Base-by-base conservation (phyloP, 305 asterid species). In the Fraxinus baroniana region DNA sequence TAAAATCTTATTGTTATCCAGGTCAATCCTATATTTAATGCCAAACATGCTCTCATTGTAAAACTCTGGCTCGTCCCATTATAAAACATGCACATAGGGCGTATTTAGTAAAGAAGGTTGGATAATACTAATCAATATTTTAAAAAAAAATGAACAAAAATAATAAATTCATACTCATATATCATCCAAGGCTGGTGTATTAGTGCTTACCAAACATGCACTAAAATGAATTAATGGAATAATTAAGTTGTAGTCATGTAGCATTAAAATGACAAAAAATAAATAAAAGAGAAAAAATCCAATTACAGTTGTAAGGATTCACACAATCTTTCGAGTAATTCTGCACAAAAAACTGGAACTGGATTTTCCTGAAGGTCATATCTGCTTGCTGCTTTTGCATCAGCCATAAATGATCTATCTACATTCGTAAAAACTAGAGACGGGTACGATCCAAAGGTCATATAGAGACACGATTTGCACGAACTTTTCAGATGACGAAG, bases 151-250 rank as follows among this genome's bases (percentile, higher is more conserved):
- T 5, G 17, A 62, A 22, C 1, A 1, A 66, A 26, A 26, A 26
- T 26, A 3, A 5, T 66, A 1, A 64, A 24, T 26, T 66, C 18
- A 10, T 26, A 66, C 15, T 66, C 74, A 26, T 26, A 12, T 24
- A 24, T 4, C 8, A 41, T 33, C 79, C 30, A 26, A 10, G 18
- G 32, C 22, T 4, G n/a, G 49, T 24, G 1, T 13, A 76, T 17
- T 1, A 15, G 7, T 13, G 5, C 26, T 24, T 26, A 26, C 37
- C 79, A n/a, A 30, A 17, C 60, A 49, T 28, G 60, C 44, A 15
- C 64, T 17, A 15, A 46, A 35, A 77, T 68, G 80, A 44, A 77
- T 77, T 3, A 77, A 52, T 77, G 71, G 28, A 77, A 77, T 41
- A 5, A 44, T 37, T 2, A n/a, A 22, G 78, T 39, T 22, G 5